Conservation (phyloP, 2,329 filamentous ascomycete genomes). For the Monosporascus sp. region DNA sequence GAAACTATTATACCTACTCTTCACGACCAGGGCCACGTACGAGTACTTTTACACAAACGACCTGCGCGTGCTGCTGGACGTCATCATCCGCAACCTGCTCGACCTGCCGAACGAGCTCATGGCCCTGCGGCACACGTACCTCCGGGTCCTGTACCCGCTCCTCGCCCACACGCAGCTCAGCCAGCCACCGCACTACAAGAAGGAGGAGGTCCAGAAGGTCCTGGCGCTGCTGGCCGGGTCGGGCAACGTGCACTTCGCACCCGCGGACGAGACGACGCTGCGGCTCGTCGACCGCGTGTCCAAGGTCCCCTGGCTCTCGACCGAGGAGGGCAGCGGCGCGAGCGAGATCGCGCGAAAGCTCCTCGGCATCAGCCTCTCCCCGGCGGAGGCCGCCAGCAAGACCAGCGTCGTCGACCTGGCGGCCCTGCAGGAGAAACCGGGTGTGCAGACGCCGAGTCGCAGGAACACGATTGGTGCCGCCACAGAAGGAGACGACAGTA, state of each 20-base stretch:
- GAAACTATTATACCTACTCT: conserved; percentile 90
- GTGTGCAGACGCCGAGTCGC: conserved; percentile 73
- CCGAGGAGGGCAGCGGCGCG: conserved; percentile 28
- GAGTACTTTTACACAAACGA: conserved; percentile 99
- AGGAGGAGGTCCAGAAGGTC: conserved; percentile 72
- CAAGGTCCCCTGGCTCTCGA: conserved; percentile 62
- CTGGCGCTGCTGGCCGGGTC: conserved; percentile 65
- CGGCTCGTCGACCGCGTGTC: conserved; percentile 71
- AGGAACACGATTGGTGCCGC: conserved; percentile 24
- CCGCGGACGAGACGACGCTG: conserved; percentile 73
- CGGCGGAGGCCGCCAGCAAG: conserved; percentile 61
- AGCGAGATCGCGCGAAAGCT: conserved; percentile 51
- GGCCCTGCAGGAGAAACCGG: conserved; percentile 73
- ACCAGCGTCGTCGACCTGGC: conserved; percentile 75
- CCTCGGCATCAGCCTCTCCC: conserved; percentile 66
- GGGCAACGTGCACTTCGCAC: conserved; percentile 69
- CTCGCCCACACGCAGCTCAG: conserved; percentile 87
- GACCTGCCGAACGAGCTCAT: conserved; percentile 81
- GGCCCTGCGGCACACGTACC: conserved; percentile 82
- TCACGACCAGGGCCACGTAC: conserved; percentile 84
- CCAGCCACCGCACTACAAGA: conserved; percentile 85
- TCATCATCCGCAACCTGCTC: conserved; percentile 93
- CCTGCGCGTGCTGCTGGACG: conserved; percentile 85
- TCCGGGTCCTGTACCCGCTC: conserved; percentile 85
- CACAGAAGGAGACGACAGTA: conserved; percentile 1